These are phyloP conservation scores for Colletotrichum ledebouriae DNA, from an alignment of 2,329 filamentous ascomycete species.

Conservation along the genomic window DNA sequence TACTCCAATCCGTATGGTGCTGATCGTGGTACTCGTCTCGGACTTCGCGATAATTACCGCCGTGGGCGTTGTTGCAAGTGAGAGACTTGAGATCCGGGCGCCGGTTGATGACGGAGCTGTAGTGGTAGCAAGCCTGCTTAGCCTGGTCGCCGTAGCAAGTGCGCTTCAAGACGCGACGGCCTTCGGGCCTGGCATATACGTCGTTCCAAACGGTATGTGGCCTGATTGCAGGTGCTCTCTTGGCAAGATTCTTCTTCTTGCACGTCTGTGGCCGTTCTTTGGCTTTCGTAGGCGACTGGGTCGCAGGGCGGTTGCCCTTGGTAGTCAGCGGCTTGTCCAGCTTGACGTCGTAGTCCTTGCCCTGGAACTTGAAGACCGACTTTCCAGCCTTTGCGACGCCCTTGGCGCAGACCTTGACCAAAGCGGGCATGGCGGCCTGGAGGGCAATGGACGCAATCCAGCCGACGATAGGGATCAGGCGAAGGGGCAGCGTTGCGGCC, in stretches of 20 bases:
- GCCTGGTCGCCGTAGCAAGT: no score
- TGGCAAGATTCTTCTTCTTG: background rate
- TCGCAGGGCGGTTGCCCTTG: constrained; percentile 6
- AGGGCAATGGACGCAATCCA: constrained; percentile 34
- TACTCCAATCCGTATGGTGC: background rate
- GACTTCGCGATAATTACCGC: constrained; percentile 7
- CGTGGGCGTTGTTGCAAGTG: background rate
- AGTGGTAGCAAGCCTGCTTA: no score
- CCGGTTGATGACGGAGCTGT: no score
- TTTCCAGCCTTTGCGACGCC: constrained; percentile 3
- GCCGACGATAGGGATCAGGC: constrained; percentile 31
- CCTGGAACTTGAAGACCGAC: constrained; percentile 12
- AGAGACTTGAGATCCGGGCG: no score
- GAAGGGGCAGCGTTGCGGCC: constrained; percentile 42
- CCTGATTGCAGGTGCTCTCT: background rate
- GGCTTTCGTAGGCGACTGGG: constrained; percentile 47
- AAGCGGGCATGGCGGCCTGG: constrained; percentile 47
- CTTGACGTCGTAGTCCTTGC: constrained; percentile 29
- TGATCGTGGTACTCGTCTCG: no score
- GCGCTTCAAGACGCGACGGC: no score
- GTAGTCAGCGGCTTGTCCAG: constrained; percentile 22
- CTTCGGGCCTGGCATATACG: no score
- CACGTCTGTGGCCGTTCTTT: constrained; percentile 48
- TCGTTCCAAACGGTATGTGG: no score
- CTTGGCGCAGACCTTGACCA: constrained; percentile 45